Evolutionary conservation across 495 filamentous ascomycete species (phyloP).

Genomic region (Aspergillus kassunensis): DNA sequence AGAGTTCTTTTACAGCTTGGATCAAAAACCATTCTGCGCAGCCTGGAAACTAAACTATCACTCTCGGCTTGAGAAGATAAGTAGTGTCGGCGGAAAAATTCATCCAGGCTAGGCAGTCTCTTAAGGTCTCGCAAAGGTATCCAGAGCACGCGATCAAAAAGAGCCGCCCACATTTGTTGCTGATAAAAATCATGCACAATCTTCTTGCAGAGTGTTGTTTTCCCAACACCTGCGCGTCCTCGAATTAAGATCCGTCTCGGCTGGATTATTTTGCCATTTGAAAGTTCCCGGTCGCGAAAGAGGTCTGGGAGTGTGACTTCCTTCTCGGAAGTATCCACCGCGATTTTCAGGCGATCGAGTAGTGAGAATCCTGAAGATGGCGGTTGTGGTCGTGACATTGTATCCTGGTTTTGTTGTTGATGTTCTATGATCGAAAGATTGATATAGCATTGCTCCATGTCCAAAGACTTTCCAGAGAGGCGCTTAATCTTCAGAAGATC

Average conservation of each 20-base stretch:
- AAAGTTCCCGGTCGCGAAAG: background rate
- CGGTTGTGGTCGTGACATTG: background rate
- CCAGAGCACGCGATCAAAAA: conserved; percentile 8
- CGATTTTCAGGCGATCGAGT: conserved; percentile 1
- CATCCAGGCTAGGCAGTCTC: background rate
- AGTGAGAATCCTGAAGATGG: background rate
- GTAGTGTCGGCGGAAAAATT: background rate
- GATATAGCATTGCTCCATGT: conserved; percentile 19
- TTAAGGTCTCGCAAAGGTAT: conserved; percentile 9
- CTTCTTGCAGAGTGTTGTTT: conserved; percentile 47
- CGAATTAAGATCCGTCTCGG: conserved; percentile 35
- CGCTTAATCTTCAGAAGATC: conserved; percentile 22
- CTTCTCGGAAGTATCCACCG: background rate
- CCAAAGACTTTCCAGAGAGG: conserved; percentile 14
- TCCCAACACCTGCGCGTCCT: conserved; percentile 42
- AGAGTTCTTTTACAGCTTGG: background rate
- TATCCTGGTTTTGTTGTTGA: background rate
- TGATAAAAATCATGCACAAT: conserved; percentile 26
- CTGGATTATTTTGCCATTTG: background rate
- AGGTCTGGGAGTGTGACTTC: conserved; percentile 2
- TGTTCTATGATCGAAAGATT: conserved; percentile 17
- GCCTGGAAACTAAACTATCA: background rate
- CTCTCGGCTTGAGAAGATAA: background rate
- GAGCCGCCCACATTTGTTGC: conserved; percentile 17
- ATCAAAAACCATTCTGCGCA: background rate